Conservation (phyloP, 2,329 filamentous ascomycete genomes). For the Colletotrichum graminicola region DNA sequence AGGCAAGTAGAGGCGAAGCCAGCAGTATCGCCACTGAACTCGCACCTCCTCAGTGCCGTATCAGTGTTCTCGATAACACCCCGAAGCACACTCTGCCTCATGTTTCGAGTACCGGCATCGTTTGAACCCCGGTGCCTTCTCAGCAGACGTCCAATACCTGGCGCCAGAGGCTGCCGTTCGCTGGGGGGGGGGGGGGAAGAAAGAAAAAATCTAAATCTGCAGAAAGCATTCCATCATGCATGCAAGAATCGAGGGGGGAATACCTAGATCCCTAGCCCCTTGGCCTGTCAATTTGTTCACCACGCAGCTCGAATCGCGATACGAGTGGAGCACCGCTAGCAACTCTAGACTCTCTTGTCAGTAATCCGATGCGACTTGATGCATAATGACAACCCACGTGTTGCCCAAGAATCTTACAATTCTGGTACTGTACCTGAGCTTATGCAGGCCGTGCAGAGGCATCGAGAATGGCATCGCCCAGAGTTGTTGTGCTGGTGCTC, state of each 20-base stretch:
- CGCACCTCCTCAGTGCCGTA: background rate
- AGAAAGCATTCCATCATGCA: constrained; percentile 6
- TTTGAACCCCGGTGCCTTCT: constrained; percentile 16
- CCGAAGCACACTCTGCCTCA: constrained; percentile 10
- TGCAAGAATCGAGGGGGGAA: constrained; percentile 5
- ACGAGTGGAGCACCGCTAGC: constrained; percentile 9
- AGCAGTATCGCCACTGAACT: background rate
- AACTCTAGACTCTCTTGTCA: constrained; percentile 9
- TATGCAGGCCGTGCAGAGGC: constrained; percentile 26
- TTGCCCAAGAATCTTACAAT: constrained; percentile 9
- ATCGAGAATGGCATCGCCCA: constrained; percentile 9
- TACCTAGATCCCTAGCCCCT: background rate
- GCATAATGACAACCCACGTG: constrained; percentile 5
- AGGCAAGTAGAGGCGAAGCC: constrained; percentile 23
- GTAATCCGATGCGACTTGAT: background rate
- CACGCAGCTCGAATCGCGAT: background rate
- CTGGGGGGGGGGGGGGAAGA: no score
- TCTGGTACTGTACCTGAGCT: constrained; percentile 10
- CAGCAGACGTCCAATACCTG: background rate
- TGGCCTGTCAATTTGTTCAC: background rate
- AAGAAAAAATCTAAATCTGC: no score
- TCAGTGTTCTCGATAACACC: constrained; percentile 13
- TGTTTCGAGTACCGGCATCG: constrained; percentile 21
- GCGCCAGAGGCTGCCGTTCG: background rate
- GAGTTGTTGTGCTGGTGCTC: constrained; percentile 5